phyloP scores from a whole-genome alignment of 495 filamentous ascomycete genomes.

The Lophiotrema nucula region DNA sequence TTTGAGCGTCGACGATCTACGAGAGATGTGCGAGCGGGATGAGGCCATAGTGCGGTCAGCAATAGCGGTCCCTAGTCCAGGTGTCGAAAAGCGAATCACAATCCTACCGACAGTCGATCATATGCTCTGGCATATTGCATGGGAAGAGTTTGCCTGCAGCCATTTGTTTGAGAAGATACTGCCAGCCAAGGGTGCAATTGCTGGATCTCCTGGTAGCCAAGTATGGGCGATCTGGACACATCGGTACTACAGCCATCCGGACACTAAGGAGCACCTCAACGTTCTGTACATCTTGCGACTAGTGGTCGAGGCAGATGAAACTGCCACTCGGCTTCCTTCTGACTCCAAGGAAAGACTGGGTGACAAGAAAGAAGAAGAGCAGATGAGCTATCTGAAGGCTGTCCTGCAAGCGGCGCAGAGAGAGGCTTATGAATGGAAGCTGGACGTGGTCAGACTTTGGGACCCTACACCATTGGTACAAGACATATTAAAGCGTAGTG shows the following conservation, averaged over 20 bases:
- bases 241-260: conserved; percentile 7
- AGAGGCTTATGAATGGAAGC: conserved; percentile 28
- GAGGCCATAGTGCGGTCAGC: neutral
- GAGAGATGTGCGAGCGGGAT: conserved; percentile 7
- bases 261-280: neutral
- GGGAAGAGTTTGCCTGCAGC: conserved; percentile 9
- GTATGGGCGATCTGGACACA: conserved; percentile 16
- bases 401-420: conserved; percentile 24
- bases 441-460: conserved; percentile 25
- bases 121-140: conserved; percentile 10
- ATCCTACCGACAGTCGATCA: conserved; percentile 15
- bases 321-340: conserved; percentile 6
- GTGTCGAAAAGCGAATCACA: neutral
- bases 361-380: conserved; percentile 1
- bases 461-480: conserved; percentile 23
- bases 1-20: neutral
- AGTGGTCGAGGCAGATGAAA: conserved; percentile 9
- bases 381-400: conserved; percentile 11
- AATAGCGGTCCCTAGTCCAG: neutral
- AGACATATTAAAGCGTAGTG: conserved; percentile 13
- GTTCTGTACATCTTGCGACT: conserved; percentile 12
- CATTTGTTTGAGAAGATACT: conserved; percentile 12
- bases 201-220: neutral
- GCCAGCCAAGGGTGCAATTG: conserved; percentile 8
- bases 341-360: neutral